Conservation (phyloP, 2,329 filamentous ascomycete species). For the Neopestalotiopsis clavispora region DNA sequence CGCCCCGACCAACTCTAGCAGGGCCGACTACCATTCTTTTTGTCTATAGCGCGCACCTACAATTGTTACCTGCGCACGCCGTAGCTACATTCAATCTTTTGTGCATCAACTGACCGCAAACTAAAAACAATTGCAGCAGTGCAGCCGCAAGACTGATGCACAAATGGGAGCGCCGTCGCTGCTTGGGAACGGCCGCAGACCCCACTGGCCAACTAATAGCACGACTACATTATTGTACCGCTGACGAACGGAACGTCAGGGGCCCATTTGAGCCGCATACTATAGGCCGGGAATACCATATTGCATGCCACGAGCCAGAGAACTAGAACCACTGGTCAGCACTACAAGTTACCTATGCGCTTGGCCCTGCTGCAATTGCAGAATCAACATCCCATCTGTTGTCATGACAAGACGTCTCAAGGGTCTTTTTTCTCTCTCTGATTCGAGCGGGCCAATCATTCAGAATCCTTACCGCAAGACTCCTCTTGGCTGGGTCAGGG, state of each 20-base stretch:
- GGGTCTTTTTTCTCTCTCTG: neutral
- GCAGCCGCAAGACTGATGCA: neutral
- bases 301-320: neutral
- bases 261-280: conserved; percentile 16
- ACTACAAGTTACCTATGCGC: neutral
- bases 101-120: neutral
- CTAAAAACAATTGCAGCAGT: neutral
- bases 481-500: neutral
- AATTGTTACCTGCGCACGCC: neutral
- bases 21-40: neutral
- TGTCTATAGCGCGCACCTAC: neutral
- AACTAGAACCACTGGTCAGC: neutral
- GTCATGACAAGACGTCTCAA: neutral
- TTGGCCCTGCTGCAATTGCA: neutral
- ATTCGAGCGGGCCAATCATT: neutral
- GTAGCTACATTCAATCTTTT: neutral
- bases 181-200: neutral
- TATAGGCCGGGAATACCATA: conserved; percentile 1
- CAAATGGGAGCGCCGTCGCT: neutral
- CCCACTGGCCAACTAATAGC: conserved; percentile 6
- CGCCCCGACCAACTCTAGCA: neutral
- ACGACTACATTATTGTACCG: neutral
- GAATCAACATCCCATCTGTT: neutral
- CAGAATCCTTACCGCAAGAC: neutral
- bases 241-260: neutral